A percentile compares a stretch with the other conserved stretches of the same genome.
phyloP scores from a whole-genome alignment of 2,329 filamentous ascomycete species.

The Cordyceps cateniannulata region DNA sequence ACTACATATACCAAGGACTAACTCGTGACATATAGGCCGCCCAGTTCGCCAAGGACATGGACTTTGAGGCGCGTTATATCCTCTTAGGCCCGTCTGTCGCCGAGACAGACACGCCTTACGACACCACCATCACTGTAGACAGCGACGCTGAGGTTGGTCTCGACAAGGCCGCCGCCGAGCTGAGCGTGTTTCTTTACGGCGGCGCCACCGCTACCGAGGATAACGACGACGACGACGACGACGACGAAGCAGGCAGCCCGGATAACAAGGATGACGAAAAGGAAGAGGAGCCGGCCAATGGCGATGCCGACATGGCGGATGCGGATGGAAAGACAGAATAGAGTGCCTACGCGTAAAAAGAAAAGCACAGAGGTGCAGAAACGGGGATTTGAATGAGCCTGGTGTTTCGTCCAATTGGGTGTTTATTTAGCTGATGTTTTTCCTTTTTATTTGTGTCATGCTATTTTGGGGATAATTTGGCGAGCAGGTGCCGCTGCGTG shows the following conservation, averaged over 20 bases:
- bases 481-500: neutral
- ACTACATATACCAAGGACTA: neutral
- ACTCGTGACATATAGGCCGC: conserved; percentile 34
- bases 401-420: neutral
- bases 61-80: conserved; percentile 48
- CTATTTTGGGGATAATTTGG: neutral
- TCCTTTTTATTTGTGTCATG: neutral
- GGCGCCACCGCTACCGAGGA: conserved; percentile 20
- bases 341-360: neutral
- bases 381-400: neutral
- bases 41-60: conserved; percentile 51
- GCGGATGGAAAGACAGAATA: conserved; percentile 14
- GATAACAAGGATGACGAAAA: too few relatives aligned
- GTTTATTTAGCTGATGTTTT: neutral
- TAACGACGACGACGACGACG: conserved; percentile 19
- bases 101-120: conserved; percentile 14
- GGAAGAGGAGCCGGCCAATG: neutral
- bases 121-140: conserved; percentile 1
- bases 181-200: conserved; percentile 15
- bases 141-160: conserved; percentile 6
- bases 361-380: neutral
- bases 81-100: conserved; percentile 39
- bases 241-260: neutral
- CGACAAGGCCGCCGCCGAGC: conserved; percentile 2
- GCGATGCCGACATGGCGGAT: conserved; percentile 13